These are phyloP conservation scores for Suillus discolor DNA, from an alignment of 768 basidiomycete genomes.

Conservation along the genomic window DNA sequence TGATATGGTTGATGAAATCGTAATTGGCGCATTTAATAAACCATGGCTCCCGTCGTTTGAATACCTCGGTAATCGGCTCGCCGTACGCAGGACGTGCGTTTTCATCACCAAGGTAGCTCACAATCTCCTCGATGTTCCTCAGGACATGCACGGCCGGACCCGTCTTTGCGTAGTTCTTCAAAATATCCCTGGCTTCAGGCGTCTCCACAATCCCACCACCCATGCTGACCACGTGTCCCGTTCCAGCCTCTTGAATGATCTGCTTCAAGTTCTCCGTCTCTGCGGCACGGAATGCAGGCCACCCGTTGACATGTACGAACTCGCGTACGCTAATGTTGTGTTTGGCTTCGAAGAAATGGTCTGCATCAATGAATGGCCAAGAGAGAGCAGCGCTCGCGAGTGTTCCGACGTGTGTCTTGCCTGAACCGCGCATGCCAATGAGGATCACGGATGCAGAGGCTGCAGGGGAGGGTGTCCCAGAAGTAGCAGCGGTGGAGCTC, in stretches of 20 bases:
- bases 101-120: constrained; percentile 78
- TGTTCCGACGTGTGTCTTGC: constrained; percentile 87
- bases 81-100: constrained; percentile 84
- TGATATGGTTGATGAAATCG: constrained; percentile 80
- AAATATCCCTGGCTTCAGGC: constrained; percentile 66
- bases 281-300: constrained; percentile 85
- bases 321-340: constrained; percentile 63
- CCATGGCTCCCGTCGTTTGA: constrained; percentile 81
- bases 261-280: constrained; percentile 73
- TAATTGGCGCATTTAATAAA: constrained; percentile 80
- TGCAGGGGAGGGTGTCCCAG: constrained; percentile 34
- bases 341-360: constrained; percentile 70
- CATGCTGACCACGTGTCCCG: constrained; percentile 79
- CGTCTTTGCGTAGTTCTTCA: constrained; percentile 62
- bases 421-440: constrained; percentile 96
- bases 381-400: constrained; percentile 74
- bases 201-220: constrained; percentile 96
- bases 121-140: constrained; percentile 78
- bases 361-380: constrained; percentile 84
- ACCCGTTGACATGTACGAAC: constrained; percentile 82
- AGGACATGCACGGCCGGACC: constrained; percentile 81
- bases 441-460: constrained; percentile 67
- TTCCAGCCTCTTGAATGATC: constrained; percentile 56
- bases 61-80: constrained; percentile 85
- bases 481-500: constrained; percentile 43